Evolutionary conservation across 2,329 filamentous ascomycete species (phyloP).

Genomic region (Cercospora zeae-maydis): DNA sequence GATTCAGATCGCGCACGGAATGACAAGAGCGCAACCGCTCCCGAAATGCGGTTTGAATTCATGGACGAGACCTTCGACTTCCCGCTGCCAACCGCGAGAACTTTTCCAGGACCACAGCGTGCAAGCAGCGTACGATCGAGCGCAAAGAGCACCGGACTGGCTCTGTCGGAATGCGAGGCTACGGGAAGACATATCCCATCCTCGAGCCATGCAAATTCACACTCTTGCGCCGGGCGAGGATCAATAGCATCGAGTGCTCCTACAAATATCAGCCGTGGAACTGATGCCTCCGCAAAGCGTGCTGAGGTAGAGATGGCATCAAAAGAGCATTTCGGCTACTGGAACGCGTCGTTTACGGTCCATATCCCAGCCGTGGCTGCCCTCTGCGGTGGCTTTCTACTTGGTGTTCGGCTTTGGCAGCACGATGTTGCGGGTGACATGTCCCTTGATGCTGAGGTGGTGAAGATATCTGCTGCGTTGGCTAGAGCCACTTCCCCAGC

Average conservation of each 20-base stretch:
- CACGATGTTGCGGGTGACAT: background rate
- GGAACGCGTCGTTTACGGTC: conserved; percentile 15
- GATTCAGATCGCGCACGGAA: background rate
- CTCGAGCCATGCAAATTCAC: background rate
- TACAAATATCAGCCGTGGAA: background rate
- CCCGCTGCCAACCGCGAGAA: conserved; percentile 2
- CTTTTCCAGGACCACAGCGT: background rate
- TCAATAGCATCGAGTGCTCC: background rate
- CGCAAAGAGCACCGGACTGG: background rate
- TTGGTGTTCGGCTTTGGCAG: conserved; percentile 10
- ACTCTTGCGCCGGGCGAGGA: background rate
- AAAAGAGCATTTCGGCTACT: conserved; percentile 19
- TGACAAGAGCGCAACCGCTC: background rate
- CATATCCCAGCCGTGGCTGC: conserved; percentile 13
- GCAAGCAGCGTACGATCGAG: background rate
- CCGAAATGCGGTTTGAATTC: conserved; percentile 7
- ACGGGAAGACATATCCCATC: background rate
- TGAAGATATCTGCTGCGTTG: background rate
- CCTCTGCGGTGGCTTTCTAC: conserved; percentile 16
- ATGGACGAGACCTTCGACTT: conserved; percentile 11
- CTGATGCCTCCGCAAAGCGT: background rate
- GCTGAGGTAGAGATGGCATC: conserved; percentile 22
- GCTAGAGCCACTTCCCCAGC: background rate
- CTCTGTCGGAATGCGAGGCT: background rate
- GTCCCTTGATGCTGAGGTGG: background rate